phyloP scores from a whole-genome alignment of 108 stramenopile species.

The Skeletonema menzelii region DNA sequence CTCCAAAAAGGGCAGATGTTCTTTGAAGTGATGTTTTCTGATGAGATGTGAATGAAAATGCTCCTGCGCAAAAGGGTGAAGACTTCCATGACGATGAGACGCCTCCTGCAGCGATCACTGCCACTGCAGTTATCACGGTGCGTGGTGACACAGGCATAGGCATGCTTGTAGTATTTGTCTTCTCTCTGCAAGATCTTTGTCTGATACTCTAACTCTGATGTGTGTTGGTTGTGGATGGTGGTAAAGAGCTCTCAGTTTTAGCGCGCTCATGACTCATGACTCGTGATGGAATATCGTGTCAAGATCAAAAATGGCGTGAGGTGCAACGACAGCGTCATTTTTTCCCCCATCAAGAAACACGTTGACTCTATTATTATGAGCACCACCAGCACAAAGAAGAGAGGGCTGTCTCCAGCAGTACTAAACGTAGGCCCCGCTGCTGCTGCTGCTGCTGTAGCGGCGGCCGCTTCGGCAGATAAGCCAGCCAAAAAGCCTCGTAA shows the following conservation, averaged over 20 bases:
- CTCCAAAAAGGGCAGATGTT: constrained; percentile 33
- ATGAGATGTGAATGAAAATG: neutral
- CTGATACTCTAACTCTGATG: too few relatives aligned
- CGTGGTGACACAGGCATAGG: neutral
- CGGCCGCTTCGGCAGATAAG: neutral
- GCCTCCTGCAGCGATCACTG: neutral
- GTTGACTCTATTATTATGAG: neutral
- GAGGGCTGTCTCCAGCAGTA: constrained; percentile 4
- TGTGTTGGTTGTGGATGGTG: neutral
- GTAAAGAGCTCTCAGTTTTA: neutral
- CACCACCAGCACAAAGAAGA: constrained; percentile 1
- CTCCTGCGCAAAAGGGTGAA: neutral
- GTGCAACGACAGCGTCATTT: neutral
- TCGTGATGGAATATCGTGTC: too few relatives aligned
- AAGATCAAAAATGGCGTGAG: too few relatives aligned
- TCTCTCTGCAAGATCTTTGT: too few relatives aligned
- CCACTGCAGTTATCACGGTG: neutral
- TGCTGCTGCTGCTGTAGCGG: neutral
- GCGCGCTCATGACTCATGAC: too few relatives aligned
- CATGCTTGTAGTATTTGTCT: neutral
- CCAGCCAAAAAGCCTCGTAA: constrained; percentile 9
- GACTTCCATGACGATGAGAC: neutral
- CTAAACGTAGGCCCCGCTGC: neutral
- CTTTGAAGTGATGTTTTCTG: neutral
- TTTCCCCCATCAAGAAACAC: neutral